Conservation (phyloP, 2,329 filamentous ascomycete species). For the Fusarium lyarnte region DNA sequence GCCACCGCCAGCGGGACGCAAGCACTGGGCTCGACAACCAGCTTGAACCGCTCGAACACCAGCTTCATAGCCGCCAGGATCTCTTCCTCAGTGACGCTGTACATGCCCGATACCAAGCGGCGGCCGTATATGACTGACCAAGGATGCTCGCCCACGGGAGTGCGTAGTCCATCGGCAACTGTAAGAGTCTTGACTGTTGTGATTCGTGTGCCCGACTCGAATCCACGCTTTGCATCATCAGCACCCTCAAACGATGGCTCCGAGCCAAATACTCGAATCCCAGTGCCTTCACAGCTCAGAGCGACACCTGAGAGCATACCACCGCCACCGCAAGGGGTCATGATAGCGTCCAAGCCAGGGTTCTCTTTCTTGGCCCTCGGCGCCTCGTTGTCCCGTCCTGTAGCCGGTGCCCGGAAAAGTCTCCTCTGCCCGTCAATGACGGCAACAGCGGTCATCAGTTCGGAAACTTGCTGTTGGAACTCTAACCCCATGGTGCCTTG, state of each 20-base stretch:
- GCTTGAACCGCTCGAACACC: conserved; percentile 87
- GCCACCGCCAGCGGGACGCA: conserved; percentile 86
- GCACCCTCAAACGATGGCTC: conserved; percentile 86
- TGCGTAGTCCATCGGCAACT: conserved; percentile 88
- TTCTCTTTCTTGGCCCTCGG: conserved; percentile 32
- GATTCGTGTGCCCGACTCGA: conserved; percentile 72
- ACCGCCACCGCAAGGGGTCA: conserved; percentile 87
- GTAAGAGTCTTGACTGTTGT: conserved; percentile 77
- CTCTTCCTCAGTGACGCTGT: conserved; percentile 81
- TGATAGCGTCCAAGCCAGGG: conserved; percentile 71
- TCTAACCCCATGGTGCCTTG: conserved; percentile 93
- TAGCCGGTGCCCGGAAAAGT: conserved; percentile 27
- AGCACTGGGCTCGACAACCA: conserved; percentile 88
- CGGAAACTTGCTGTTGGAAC: conserved; percentile 75
- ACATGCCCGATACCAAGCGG: conserved; percentile 75
- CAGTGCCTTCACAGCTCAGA: conserved; percentile 76
- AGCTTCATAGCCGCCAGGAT: conserved; percentile 80
- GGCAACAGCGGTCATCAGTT: conserved; percentile 55
- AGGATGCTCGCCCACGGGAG: conserved; percentile 78
- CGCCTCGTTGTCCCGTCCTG: conserved; percentile 31
- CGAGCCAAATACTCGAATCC: conserved; percentile 82
- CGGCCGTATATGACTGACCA: conserved; percentile 81
- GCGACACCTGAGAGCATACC: conserved; percentile 88
- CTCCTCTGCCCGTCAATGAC: conserved; percentile 28
- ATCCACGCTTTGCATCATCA: conserved; percentile 81